Evolutionary conservation across 2,329 filamentous ascomycete genomes (phyloP).

Genomic region (Colletotrichum sp.): DNA sequence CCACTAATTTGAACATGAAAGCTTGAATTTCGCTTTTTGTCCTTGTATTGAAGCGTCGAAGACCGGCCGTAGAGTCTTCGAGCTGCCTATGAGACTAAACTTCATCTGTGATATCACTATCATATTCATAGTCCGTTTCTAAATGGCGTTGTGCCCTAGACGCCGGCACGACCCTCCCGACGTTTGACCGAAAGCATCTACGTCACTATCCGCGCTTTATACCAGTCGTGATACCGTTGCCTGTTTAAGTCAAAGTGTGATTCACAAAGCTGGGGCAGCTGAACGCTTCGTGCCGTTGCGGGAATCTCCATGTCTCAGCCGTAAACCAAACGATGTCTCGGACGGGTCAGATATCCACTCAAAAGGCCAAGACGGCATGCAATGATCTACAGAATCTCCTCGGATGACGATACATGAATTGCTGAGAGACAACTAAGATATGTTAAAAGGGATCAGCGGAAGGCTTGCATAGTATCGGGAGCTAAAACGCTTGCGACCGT

Average conservation of each 20-base stretch:
- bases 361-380: background rate
- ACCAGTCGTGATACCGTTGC: background rate
- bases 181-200: background rate
- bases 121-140: background rate
- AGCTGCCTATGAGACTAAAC: rapidly evolving
- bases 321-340: background rate
- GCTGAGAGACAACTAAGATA: background rate
- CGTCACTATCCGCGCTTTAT: background rate
- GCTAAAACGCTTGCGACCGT: background rate
- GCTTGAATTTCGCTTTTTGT: background rate
- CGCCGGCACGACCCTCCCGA: background rate
- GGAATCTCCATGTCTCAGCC: background rate
- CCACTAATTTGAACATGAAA: background rate
- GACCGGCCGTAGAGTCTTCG: background rate
- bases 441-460: background rate
- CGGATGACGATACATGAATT: background rate
- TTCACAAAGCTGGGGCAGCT: background rate
- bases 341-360: background rate
- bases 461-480: background rate
- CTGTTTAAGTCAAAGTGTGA: background rate
- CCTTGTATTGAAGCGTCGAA: background rate
- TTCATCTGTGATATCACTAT: background rate
- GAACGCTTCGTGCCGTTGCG: background rate
- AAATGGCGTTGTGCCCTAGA: rapidly evolving
- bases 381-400: background rate